Base-by-base conservation (phyloP, 768 basidiomycete genomes). In the Leccinum fibrillosum region DNA sequence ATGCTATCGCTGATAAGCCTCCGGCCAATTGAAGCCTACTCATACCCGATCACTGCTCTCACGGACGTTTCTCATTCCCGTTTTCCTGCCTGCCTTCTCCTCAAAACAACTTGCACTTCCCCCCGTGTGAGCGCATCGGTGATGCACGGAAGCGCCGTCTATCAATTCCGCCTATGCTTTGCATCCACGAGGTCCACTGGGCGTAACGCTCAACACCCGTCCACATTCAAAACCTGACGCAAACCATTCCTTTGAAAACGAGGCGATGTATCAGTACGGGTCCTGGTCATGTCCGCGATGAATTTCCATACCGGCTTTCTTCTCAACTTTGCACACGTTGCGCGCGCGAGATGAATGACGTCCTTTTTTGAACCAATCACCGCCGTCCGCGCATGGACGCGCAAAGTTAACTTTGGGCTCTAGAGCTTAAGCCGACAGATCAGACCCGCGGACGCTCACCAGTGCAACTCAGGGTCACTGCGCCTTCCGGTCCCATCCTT, bases 291-390 rank as follows among this genome's bases (percentile, higher is more conserved):
- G 65, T 96, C 94, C 3, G 87, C 87, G 49, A 96, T 79, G 9
- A 96, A 79, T 72, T 95, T 94, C 94, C 94, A 97, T 3, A 96
- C 75, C 3, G 94, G 93, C 76, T 96, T 44, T 95, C 58, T 82
- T 63, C 88, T 75, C 34, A 86, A 77, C 47, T 85, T 82, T 3
- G 92, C 90, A 66, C 84, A 93, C 84, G 94, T 91, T 1, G 86
- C 91, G 1, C 90, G 84, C 2, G 92, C 90, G 51, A 95, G 86
- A 69, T 92, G 90, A 59, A 96, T 94, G 3, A 95, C 88, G 51
- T 93, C 94, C 73, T 95, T 95, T 69, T 95, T 92, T 1, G 93
- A 92, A 5, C 92, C 92, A 49, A 63, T 42, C 49, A 11, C 52
- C 60, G 39, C 52, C 49, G 53, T 17, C 23, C n/a, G 17, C 17